Evolutionary conservation across 257 asterid genomes (phyloP).

Genomic region (Solanum paucissectum): DNA sequence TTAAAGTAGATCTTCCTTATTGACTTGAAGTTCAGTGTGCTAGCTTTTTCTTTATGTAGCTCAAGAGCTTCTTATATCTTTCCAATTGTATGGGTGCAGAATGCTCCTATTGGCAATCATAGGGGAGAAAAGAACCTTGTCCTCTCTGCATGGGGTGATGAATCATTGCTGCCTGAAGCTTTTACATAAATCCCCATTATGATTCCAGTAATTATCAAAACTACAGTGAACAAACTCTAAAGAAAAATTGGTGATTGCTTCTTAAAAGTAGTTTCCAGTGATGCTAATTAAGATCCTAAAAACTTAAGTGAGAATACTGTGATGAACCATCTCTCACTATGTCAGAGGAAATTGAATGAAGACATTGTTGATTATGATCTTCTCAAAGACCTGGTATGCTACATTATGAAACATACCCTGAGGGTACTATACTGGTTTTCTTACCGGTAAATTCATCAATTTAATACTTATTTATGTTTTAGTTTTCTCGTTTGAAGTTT

Average conservation of each 20-base stretch:
- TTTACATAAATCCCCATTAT: conserved; percentile 50
- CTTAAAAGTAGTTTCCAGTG: neutral
- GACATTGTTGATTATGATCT: conserved; percentile 84
- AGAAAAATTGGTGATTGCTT: conserved; percentile 51
- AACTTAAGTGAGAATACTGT: neutral
- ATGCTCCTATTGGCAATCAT: conserved; percentile 66
- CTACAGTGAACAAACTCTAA: conserved; percentile 66
- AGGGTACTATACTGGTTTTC: conserved; percentile 77
- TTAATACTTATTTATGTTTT: neutral
- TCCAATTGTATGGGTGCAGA: conserved; percentile 27
- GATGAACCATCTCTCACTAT: conserved; percentile 3
- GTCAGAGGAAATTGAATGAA: conserved; percentile 79
- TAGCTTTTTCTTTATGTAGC: neutral
- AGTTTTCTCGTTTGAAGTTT: neutral
- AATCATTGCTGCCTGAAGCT: conserved; percentile 70
- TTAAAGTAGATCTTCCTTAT: neutral
- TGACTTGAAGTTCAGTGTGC: neutral
- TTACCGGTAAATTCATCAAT: conserved; percentile 50
- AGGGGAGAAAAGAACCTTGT: conserved; percentile 84
- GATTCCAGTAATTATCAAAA: conserved; percentile 38
- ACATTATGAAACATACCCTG: conserved; percentile 60
- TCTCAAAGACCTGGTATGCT: conserved; percentile 85
- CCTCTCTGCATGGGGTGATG: conserved; percentile 94
- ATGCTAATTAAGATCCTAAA: neutral
- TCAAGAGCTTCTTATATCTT: neutral